phyloP scores from a whole-genome alignment of 306 rosid species.

The Urtica urens region DNA sequence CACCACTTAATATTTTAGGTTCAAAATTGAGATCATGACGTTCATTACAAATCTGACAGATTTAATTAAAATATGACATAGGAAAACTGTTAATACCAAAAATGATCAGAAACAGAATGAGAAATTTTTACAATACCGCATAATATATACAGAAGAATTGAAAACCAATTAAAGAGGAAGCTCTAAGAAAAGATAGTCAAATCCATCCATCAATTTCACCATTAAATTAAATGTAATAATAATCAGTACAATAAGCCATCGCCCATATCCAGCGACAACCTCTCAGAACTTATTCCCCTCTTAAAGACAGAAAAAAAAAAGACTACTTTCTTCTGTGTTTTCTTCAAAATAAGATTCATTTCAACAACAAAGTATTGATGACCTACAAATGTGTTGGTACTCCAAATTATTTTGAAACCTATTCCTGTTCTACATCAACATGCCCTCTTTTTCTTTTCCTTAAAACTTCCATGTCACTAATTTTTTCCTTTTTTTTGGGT shows the following conservation, averaged over 20 bases:
- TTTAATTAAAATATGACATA: too few relatives aligned
- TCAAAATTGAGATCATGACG: too few relatives aligned
- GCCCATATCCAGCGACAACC: constrained; percentile 24
- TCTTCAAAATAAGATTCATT: constrained; percentile 29
- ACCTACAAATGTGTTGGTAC: constrained; percentile 48
- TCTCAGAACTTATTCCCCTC: constrained; percentile 35
- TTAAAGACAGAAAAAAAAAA: constrained; percentile 25
- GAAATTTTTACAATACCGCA: not conserved
- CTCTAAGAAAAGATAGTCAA: not conserved
- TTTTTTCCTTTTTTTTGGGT: constrained; percentile 45
- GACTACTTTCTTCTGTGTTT: constrained; percentile 36
- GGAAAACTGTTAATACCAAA: too few relatives aligned
- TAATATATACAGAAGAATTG: not conserved
- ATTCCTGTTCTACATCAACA: constrained; percentile 49
- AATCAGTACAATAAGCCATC: constrained; percentile 20
- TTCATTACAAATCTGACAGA: too few relatives aligned
- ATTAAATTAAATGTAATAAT: constrained; percentile 8
- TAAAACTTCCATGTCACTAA: not conserved
- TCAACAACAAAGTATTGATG: constrained; percentile 30
- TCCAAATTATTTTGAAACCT: constrained; percentile 54
- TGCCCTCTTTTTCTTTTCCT: constrained; percentile 15
- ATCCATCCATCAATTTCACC: constrained; percentile 13
- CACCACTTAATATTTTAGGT: too few relatives aligned
- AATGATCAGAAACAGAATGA: not conserved
- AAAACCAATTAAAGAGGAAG: not conserved